Base-by-base conservation (phyloP, 148 eudicot genomes). In the Persicaria maculosa region DNA sequence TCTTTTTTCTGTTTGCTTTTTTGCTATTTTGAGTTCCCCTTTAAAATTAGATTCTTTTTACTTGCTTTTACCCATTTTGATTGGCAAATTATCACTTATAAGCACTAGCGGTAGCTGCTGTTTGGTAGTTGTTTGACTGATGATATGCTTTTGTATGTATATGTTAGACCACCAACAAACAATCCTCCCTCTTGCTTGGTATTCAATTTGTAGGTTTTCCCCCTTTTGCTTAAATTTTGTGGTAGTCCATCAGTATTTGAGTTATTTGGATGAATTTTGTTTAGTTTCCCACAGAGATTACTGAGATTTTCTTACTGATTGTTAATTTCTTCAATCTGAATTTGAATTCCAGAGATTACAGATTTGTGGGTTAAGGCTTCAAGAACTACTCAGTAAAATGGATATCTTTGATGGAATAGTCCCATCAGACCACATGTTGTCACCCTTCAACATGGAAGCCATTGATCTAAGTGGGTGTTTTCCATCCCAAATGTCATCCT, bases 91-190 rank as follows among this genome's bases (percentile, higher is more conserved):
- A 16, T 59, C 65, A 17, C n/a, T 46, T 85, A 88, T 31, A 31
- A 31, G 40, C 40, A 31, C 40, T 31, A 31, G 40, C 40, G 2
- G 40, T 31, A 31, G 40, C 40, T 31, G 65, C 85, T 79, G 74
- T 76, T 79, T 80, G 81, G 77, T 78, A 80, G 77, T 72, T 74
- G 40, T 85, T 36, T 84, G 54, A 83, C 84, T 77, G 82, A 85
- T 71, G 74, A 74, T 77, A 84, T 90, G 89, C 80, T 85, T 82
- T 81, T 84, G 47, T 92, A 86, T 81, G 88, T 96, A 90, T 72
- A 74, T 81, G 64, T 8, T 43, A 45, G 40, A 36, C 14, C 50
- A 61, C 7, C 6, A 2, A 31, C 40, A 31, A 31, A 31, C 40
- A 31, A 31, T 31, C 40, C 8, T 65, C 69, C 15, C 5, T 12